These are phyloP conservation scores for Candida taoyuanica DNA, from an alignment of 805 yeast species.

Conservation along the genomic window DNA sequence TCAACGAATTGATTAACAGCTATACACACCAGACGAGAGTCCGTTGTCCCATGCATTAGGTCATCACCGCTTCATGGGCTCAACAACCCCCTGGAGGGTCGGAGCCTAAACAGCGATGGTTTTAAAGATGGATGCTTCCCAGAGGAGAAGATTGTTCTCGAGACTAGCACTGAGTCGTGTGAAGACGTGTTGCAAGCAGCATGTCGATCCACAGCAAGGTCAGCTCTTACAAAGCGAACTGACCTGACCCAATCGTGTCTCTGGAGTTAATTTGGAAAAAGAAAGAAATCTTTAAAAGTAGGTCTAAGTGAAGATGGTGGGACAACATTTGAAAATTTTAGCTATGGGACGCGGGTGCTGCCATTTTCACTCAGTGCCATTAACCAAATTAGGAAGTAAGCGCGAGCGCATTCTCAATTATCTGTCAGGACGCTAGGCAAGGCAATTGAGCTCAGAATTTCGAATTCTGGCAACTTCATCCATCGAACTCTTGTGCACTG, in stretches of 20 bases:
- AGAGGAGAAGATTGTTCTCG: conserved; percentile 7
- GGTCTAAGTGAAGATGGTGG: too few relatives aligned
- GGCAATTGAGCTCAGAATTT: too few relatives aligned
- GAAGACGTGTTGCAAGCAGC: not conserved
- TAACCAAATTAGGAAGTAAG: too few relatives aligned
- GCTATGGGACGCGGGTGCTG: too few relatives aligned
- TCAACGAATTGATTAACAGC: not conserved
- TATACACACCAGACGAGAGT: not conserved
- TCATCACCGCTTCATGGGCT: conserved; percentile 96
- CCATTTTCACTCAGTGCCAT: too few relatives aligned
- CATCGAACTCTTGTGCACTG: too few relatives aligned
- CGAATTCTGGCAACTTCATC: too few relatives aligned
- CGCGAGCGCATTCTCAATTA: too few relatives aligned
- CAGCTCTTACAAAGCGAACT: conserved; percentile 2
- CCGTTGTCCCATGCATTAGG: conserved; percentile 77
- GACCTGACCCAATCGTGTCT: conserved; percentile 1
- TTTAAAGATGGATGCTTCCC: conserved; percentile 49
- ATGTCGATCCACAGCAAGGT: not conserved
- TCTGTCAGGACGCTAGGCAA: too few relatives aligned
- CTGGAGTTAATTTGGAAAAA: not conserved
- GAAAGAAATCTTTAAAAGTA: not conserved
- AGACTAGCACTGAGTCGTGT: conserved; percentile 7
- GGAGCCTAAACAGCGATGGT: conserved; percentile 99
- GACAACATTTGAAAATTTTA: not conserved
- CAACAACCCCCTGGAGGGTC: conserved; percentile 33